A percentile compares a stretch with the other conserved stretches of the same genome.
Evolutionary conservation across 305 asterid species (phyloP).

Genomic region (Fraxinus nigra): DNA sequence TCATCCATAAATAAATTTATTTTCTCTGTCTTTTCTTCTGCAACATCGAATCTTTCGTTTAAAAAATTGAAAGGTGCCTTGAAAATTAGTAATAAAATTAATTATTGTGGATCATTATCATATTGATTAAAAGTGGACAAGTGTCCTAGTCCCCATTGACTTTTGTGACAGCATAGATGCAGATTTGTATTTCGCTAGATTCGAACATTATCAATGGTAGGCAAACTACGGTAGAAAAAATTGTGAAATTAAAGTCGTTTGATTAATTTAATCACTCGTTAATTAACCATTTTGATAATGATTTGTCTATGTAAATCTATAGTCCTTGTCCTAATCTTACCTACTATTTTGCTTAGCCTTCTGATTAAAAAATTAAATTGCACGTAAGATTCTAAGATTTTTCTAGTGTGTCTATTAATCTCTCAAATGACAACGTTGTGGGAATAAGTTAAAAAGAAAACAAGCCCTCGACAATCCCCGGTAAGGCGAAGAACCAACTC

Average conservation of each 20-base stretch:
- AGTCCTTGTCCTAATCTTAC: not conserved
- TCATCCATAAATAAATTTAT: constrained; percentile 5
- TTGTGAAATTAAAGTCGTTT: not conserved
- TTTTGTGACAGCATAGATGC: constrained; percentile 29
- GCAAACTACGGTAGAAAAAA: constrained; percentile 43
- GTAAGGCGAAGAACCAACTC: no score
- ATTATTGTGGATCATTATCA: constrained; percentile 5
- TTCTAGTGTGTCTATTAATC: not conserved
- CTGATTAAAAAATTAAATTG: not conserved
- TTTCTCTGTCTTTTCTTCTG: constrained; percentile 33
- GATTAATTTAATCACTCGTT: constrained; percentile 25
- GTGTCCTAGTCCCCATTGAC: constrained; percentile 41
- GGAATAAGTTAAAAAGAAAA: not conserved
- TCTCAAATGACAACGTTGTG: not conserved
- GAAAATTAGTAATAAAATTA: constrained; percentile 4
- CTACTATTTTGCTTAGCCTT: not conserved
- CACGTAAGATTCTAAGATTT: not conserved
- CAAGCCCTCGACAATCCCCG: no score
- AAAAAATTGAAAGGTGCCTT: constrained; percentile 21
- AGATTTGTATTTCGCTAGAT: constrained; percentile 30
- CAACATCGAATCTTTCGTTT: constrained; percentile 43
- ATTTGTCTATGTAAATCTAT: not conserved
- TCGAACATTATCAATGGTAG: constrained; percentile 41
- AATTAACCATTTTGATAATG: constrained; percentile 27
- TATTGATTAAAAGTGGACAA: constrained; percentile 28